Evolutionary conservation across 345 rosid genomes (phyloP).

Genomic region (Linum lewisii): DNA sequence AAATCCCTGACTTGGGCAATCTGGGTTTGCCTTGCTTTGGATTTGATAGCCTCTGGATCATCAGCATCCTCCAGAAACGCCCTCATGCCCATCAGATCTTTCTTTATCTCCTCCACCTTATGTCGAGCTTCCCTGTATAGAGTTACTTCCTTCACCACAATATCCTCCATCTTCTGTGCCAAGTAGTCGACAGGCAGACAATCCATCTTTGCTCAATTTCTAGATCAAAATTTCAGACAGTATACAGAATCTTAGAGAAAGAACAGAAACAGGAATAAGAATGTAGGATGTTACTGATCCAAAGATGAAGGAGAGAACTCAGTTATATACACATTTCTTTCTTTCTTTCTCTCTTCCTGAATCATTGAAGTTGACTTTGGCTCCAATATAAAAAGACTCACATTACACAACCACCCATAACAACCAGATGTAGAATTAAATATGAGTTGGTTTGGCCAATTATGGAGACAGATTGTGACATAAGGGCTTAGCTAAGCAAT

Average conservation of each 20-base stretch:
- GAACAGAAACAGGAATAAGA: not conserved
- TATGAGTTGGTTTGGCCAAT: not conserved
- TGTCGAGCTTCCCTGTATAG: conserved; percentile 16
- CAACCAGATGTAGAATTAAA: not conserved
- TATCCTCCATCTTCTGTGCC: conserved; percentile 15
- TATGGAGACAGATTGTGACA: no score
- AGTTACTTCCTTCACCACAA: conserved; percentile 25
- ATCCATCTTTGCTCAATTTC: conserved; percentile 13
- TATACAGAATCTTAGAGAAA: no score
- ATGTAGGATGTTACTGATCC: not conserved
- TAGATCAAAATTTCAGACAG: not conserved
- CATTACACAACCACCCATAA: not conserved
- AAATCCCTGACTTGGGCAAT: conserved; percentile 19
- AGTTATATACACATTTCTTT: not conserved
- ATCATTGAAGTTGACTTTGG: not conserved
- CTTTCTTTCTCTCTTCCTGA: no score
- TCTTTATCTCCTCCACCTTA: conserved; percentile 25
- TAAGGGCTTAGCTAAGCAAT: not conserved
- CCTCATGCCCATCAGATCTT: conserved; percentile 24
- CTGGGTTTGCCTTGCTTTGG: conserved; percentile 20
- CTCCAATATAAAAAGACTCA: not conserved
- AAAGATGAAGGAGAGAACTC: not conserved
- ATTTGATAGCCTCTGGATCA: not conserved
- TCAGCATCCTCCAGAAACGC: conserved; percentile 27
- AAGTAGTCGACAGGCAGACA: conserved; percentile 16